Evolutionary conservation across 2,329 filamentous ascomycete genomes (phyloP).

Genomic region (Aspergillus texensis): DNA sequence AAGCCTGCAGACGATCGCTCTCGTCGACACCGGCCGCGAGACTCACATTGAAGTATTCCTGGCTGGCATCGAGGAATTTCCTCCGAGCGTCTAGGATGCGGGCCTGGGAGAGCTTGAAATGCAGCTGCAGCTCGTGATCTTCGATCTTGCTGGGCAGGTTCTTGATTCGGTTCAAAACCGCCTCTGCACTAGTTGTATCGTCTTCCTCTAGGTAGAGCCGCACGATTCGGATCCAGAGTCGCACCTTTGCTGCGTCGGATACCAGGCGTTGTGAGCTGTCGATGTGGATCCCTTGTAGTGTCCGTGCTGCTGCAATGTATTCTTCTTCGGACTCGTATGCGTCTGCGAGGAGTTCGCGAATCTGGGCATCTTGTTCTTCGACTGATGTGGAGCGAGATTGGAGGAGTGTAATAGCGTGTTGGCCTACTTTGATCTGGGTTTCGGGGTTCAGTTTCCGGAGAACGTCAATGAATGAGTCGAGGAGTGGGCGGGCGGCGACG

Average conservation of each 20-base stretch:
- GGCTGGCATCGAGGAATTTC: constrained; percentile 83
- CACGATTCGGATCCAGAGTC: constrained; percentile 90
- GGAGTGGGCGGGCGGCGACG: constrained; percentile 72
- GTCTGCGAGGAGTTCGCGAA: constrained; percentile 79
- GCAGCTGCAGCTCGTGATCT: constrained; percentile 73
- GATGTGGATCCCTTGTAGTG: constrained; percentile 80
- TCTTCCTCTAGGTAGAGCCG: constrained; percentile 93
- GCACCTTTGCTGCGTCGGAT: constrained; percentile 77
- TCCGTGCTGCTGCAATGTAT: constrained; percentile 74
- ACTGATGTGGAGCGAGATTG: constrained; percentile 70
- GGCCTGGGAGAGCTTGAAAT: constrained; percentile 89
- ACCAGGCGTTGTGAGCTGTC: constrained; percentile 87
- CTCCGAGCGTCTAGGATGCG: constrained; percentile 90
- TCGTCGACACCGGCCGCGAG: constrained; percentile 78
- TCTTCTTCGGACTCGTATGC: constrained; percentile 84
- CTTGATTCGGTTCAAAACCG: constrained; percentile 92
- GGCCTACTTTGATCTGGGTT: constrained; percentile 74
- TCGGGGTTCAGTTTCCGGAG: constrained; percentile 59
- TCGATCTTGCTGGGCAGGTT: constrained; percentile 78
- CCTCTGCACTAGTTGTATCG: constrained; percentile 81
- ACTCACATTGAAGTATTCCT: constrained; percentile 86
- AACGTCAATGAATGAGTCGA: constrained; percentile 68
- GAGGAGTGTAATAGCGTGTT: constrained; percentile 70
- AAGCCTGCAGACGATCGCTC: constrained; percentile 79
- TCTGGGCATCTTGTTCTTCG: constrained; percentile 78